phyloP scores from a whole-genome alignment of 108 stramenopile genomes.

The Nitzschia sp. region DNA sequence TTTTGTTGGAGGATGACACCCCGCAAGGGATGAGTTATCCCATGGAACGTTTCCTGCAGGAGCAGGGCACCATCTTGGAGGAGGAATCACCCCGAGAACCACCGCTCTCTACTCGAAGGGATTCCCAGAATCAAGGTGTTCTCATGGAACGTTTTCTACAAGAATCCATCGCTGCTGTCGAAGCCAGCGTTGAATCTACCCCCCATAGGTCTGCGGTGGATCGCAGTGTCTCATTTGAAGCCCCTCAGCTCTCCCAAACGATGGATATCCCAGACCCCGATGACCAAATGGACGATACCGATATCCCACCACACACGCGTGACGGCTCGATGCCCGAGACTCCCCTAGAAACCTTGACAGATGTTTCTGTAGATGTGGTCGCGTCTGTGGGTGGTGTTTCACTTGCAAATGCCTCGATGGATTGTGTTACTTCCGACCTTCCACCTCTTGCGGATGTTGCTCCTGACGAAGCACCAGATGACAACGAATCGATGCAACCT shows the following conservation, averaged over 20 bases:
- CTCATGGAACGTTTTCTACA: slow-evolving; percentile 61
- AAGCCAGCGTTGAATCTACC: neutral
- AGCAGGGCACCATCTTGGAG: slow-evolving; percentile 25
- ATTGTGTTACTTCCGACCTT: slow-evolving; percentile 11
- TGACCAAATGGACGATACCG: neutral
- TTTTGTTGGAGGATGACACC: slow-evolving; percentile 18
- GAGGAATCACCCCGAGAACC: slow-evolving; percentile 9
- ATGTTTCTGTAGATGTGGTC: neutral
- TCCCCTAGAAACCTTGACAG: neutral
- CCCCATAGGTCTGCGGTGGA: neutral
- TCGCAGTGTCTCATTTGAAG: slow-evolving; percentile 18
- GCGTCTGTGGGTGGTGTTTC: neutral
- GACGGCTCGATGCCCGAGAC: slow-evolving; percentile 9
- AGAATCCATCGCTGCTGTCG: slow-evolving; percentile 21
- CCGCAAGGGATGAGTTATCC: slow-evolving; percentile 38
- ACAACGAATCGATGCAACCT: neutral
- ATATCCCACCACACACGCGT: neutral
- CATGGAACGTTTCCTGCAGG: slow-evolving; percentile 71
- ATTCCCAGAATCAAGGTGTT: slow-evolving; percentile 28
- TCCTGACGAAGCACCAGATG: neutral
- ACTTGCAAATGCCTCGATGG: slow-evolving; percentile 19
- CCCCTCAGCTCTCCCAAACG: neutral
- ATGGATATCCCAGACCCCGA: neutral
- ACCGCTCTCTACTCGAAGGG: neutral
- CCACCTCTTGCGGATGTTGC: slow-evolving; percentile 2